Evolutionary conservation across 2,329 filamentous ascomycete genomes (phyloP), one percentile per base, ranked within the genome.

Genomic region (Myotisia sp.): DNA sequence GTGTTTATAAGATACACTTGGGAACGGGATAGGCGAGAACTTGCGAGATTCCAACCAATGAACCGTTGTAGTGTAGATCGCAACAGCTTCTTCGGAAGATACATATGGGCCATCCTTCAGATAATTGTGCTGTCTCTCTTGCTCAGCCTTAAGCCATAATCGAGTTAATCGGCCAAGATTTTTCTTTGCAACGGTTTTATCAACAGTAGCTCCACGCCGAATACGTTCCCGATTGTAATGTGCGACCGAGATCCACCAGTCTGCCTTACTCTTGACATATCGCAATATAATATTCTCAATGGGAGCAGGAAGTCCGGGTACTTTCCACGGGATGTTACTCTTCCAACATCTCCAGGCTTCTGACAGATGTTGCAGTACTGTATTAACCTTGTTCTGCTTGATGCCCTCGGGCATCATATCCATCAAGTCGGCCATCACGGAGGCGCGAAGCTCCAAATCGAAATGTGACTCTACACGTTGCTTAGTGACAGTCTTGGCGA

Each of bases 341-440:
- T 98, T 98, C 90, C 90, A 98, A 64, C 90, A 98, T 63, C 90
- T 74, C 90, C 90, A 98, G 9, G 90, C 90, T 63, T 98, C 90
- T 0, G 87, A 95, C 26, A 98, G 63, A 68, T 98, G 92, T 52
- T 95, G 90, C 35, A 98, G 65, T 28, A 98, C 87, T 1, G 86
- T 93, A 58, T 98, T 93, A 58, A 98, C 85, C 63, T 98, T 98
- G 65, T 90, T 98, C 56, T 98, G 90, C 59, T 94, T 94, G 64
- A 98, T 95, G 45, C 90, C 90, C 55, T 98, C 92, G 0, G 90
- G 90, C 90, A 98, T 98, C 92, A 98, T 98, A 52, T 98, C 90
- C 81, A 94, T 94, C 33, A 98, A 67, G 60, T 98, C 90, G 28
- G 87, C 85, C 87, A 98, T 98, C 44, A 98, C 90, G 0, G 90